Percentiles rank a stretch among this genome's conserved stretches.
Conservation (phyloP, 2,329 filamentous ascomycete species). For the Purpureocillium lavendulum region DNA sequence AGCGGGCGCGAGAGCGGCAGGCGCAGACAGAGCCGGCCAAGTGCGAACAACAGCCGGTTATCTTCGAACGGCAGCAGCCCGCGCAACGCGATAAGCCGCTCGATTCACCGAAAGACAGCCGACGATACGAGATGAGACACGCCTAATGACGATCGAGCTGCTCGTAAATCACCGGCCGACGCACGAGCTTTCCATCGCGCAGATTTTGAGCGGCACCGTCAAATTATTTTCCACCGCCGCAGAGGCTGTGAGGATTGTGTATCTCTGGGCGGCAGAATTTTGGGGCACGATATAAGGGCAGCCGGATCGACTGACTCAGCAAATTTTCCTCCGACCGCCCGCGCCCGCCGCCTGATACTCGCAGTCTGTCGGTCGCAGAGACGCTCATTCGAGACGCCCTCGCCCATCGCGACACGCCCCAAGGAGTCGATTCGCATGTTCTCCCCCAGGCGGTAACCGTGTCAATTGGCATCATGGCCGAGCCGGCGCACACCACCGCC, state of each 20-base stretch:
- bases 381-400: background rate
- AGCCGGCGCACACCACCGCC: constrained; percentile 28
- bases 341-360: constrained; percentile 9
- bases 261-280: constrained; percentile 25
- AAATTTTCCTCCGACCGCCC: constrained; percentile 31
- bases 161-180: no score
- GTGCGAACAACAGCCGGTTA: no score
- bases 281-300: constrained; percentile 34
- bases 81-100: no score
- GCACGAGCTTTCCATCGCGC: no score
- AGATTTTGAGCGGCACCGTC: background rate
- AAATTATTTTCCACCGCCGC: constrained; percentile 7
- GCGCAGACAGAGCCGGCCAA: no score
- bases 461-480: constrained; percentile 30
- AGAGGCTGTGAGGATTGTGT: constrained; percentile 25
- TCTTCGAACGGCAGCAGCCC: no score
- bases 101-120: no score
- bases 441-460: constrained; percentile 14
- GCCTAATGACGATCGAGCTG: no score
- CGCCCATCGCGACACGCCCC: background rate
- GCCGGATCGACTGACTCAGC: constrained; percentile 27
- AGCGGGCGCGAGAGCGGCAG: no score
- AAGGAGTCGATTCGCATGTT: constrained; percentile 7
- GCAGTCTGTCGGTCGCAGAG: no score
- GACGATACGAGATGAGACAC: no score